Evolutionary conservation across 148 eudicot genomes (phyloP), one percentile per base, ranked within the genome.

Genomic region (Persicaria tinctoria): DNA sequence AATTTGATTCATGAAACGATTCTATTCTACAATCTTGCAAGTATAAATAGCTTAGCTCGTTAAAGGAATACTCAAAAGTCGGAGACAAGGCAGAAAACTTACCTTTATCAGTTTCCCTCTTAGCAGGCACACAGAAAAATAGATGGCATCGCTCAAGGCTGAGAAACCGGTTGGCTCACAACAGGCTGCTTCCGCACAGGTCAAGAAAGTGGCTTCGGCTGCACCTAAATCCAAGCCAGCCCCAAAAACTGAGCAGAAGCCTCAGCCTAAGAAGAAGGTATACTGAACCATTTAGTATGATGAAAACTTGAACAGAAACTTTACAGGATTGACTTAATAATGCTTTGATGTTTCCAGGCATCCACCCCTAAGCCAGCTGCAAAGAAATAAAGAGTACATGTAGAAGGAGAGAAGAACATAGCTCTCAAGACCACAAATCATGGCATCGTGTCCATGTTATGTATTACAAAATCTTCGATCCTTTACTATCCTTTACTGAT

Each of bases 101-200:
- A 50, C 53, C 53, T 50, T 1, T 50, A 10, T 50, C 53, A 50
- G 53, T 64, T 17, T 18, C 20, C 13, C 32, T 17, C 69, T 64
- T 64, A 11, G 2, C 38, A 17, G 44, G 1, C 7, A 23, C 32
- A 11, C 41, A 23, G 69, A 41, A 69, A 69, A 45, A 50, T 50
- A 50, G 12, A 69, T 69, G 73, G 73, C 73, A 45, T 69, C 73
- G 18, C 73, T 41, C 48, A 69, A 69, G 73, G 49, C 73, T 4
- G 73, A 69, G 17, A 69, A 69, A 46, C 73, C 73, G 38, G 73
- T 47, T 45, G 50, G 73, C 4, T 41, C 73, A 32, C 73, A 69
- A 69, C 73, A 69, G 20, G 9, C 73, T 69, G 51, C 73, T 69
- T 12, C 53, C 12, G 53, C 12, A 12, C 53, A 50, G 53, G 53